Conservation (phyloP, 2,329 filamentous ascomycete species). For the Pseudogymnoascus sp. region DNA sequence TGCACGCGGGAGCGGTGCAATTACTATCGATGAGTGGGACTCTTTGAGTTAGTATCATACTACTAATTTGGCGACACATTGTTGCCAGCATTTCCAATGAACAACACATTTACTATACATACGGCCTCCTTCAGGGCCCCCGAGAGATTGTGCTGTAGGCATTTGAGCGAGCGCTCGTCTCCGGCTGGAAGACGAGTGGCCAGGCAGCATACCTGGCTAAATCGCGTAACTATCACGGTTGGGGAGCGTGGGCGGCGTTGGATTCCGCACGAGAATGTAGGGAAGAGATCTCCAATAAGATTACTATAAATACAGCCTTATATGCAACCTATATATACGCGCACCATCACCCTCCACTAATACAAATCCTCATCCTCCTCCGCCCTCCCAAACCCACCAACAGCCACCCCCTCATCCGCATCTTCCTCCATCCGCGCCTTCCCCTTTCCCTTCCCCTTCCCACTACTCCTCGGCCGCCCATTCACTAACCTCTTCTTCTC, state of each 20-base stretch:
- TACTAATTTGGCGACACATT: background rate
- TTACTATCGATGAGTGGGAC: background rate
- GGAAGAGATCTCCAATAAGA: background rate
- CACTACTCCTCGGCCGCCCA: conserved; percentile 32
- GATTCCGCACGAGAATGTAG: background rate
- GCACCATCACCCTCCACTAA: conserved; percentile 12
- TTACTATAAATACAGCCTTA: conserved; percentile 1
- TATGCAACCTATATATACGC: background rate
- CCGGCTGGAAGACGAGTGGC: background rate
- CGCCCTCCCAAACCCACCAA: conserved; percentile 18
- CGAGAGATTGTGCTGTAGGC: background rate
- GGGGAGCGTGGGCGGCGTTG: background rate
- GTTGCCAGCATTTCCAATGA: background rate
- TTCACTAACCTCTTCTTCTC: conserved; percentile 15
- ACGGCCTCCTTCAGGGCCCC: background rate
- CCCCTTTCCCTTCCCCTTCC: conserved; percentile 49
- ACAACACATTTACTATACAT: background rate
- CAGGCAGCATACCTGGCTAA: background rate
- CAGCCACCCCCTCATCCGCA: conserved; percentile 44
- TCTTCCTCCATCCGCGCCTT: conserved; percentile 43
- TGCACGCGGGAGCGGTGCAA: background rate
- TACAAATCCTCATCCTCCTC: conserved; percentile 32
- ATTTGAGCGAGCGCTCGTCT: background rate
- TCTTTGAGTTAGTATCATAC: background rate
- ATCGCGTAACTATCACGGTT: background rate